Evolutionary conservation across 2,329 filamentous ascomycete genomes (phyloP), one percentile per base, ranked within the genome.

Genomic region (Ascochyta viciae-villosae): DNA sequence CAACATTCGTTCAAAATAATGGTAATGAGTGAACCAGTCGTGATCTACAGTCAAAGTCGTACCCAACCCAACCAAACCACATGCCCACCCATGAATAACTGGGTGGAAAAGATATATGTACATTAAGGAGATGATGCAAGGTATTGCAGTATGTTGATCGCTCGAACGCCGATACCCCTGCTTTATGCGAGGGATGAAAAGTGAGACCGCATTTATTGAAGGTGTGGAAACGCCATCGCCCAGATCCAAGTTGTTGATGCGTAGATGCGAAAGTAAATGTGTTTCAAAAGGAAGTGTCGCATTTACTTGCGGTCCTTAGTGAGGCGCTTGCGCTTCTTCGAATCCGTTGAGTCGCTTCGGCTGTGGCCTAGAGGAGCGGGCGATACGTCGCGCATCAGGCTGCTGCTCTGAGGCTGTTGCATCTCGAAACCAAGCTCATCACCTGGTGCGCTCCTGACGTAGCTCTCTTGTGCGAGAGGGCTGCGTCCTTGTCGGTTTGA

Each of bases 381-480:
- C 33, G 69, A 73, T 6, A 71, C 67, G 26, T 74, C 72, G 35
- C 72, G 72, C 66, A 74, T 68, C 47, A 74, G 35, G 53, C 71
- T 67, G 33, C 55, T 64, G 43, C 68, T 67, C 54, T 76, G 70
- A 26, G 71, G 73, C 52, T 74, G 66, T 34, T 70, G 70, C 57
- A 77, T 61, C 62, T 78, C 75, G 33, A 73, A 72, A 23, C 63
- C 70, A 8, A 62, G 29, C 13, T 71, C 68, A 4, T 74, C 63
- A 23, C 69, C 71, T 6, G 71, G 67, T 35, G 69, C 67, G 4
- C 68, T 73, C 34, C 71, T 58, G n/a, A 74, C 67, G 57, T 78
- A 80, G 60, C 78, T 80, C 56, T 76, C 75, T 40, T 78, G 74
- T 3, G 79, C 78, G 19, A 82, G 72, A 2, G 80, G 80, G 55